phyloP scores from a whole-genome alignment of 768 basidiomycete species.

The Trichaptum fuscoviolaceum region DNA sequence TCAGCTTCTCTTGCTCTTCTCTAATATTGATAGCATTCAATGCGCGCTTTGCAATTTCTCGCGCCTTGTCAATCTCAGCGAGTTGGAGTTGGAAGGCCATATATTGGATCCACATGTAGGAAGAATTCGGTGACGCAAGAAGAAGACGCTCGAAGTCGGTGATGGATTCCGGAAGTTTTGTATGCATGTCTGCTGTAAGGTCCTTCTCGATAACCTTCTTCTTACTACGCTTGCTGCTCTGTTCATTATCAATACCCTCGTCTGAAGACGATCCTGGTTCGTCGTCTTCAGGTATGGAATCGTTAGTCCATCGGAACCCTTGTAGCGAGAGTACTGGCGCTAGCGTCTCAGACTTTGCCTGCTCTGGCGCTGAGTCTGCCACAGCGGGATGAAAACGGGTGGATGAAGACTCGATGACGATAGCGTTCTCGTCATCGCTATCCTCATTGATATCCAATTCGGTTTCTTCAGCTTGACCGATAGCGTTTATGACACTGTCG shows the following conservation, averaged over 20 bases:
- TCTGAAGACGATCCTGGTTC: constrained; percentile 41
- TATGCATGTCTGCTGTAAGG: constrained; percentile 83
- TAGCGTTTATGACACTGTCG: constrained; percentile 26
- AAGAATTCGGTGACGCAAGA: constrained; percentile 92
- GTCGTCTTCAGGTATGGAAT: constrained; percentile 26
- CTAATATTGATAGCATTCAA: constrained; percentile 87
- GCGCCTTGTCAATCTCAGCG: constrained; percentile 94
- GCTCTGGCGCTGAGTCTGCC: constrained; percentile 42
- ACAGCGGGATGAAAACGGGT: constrained; percentile 12
- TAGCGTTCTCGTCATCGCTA: constrained; percentile 11
- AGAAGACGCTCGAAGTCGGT: constrained; percentile 93
- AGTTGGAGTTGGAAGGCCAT: constrained; percentile 98
- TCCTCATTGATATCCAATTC: constrained; percentile 22
- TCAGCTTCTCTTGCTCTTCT: constrained; percentile 93
- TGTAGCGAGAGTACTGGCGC: constrained; percentile 8
- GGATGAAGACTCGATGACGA: constrained; percentile 11
- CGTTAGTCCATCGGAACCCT: constrained; percentile 71
- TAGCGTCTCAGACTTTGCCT: constrained; percentile 20
- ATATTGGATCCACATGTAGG: constrained; percentile 97
- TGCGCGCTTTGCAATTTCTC: constrained; percentile 80
- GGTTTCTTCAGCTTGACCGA: constrained; percentile 25
- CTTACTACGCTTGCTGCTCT: constrained; percentile 54
- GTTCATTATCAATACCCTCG: constrained; percentile 42
- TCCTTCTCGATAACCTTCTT: constrained; percentile 73
- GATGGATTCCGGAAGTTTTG: constrained; percentile 80